Base-by-base conservation (phyloP, 2,329 filamentous ascomycete species). In the Aspergillus melleus region DNA sequence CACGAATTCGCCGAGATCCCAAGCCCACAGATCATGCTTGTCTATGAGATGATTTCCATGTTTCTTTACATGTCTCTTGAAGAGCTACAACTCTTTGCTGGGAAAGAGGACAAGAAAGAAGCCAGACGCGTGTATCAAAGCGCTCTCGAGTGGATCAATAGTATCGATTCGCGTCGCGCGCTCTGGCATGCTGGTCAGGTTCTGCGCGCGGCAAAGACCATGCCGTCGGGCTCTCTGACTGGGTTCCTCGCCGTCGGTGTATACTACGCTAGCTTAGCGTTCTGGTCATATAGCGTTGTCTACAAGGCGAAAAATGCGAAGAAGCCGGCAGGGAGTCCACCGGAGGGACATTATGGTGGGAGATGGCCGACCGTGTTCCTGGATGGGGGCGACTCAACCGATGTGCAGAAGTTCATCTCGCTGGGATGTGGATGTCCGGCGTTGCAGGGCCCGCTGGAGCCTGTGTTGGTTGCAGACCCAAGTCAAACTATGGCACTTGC, bases 231-330 rank as follows among this genome's bases (percentile, higher is more conserved):
- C 0, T 79, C 83, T 11, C 72, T 90, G 3, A 84, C 85, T 49
- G 86, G 88, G 62, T 90, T 91, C 70, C 84, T 86, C 62, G 87
- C 88, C 0, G 84, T 91, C 6, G 86, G 84, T 0, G 82, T 90
- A 0, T 89, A 90, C 68, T 88, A 91, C 67, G 88, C 89, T 1
- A 83, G 84, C 12, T 77, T 92, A 4, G 84, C 86, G 0, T 77
- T 91, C 46, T 92, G 90, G 90, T 84, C 84, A 0, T 90, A 88
- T 64, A 87, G 88, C 0, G 83, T 90, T 0, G 79, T 88, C 6
- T 80, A 76, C 20, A 74, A 77, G 62, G 80, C 83, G 14, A 69
- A 71, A 64, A 36, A 52, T 24, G 49, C 51, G 2, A 54, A 59
- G 51, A 19, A 50, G 22, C 36, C 44, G 5, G 47, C 49, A 9